Evolutionary conservation across 2,329 filamentous ascomycete species (phyloP).

Genomic region (Trichoderma hamatum): DNA sequence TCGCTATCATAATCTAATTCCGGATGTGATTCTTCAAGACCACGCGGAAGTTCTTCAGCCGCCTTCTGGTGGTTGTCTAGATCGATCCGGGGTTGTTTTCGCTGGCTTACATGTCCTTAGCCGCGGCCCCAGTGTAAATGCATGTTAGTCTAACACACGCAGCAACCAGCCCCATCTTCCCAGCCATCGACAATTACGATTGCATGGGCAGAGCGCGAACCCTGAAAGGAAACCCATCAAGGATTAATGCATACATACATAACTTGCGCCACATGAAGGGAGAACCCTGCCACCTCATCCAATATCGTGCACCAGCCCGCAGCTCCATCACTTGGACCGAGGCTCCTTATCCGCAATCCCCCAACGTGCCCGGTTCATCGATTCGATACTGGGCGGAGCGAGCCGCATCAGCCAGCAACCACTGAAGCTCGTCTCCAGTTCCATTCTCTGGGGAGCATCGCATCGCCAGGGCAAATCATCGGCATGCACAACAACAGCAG

Average conservation of each 20-base stretch:
- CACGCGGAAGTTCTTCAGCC: slow-evolving; percentile 9
- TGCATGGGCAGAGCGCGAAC: not conserved
- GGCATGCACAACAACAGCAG: slow-evolving; percentile 20
- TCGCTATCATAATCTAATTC: not conserved
- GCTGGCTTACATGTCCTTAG: slow-evolving; percentile 8
- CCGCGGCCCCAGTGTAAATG: not conserved
- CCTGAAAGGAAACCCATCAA: not conserved
- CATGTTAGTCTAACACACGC: not conserved
- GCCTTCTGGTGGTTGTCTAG: not conserved
- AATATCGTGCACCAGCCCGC: not conserved
- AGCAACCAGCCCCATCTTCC: slow-evolving; percentile 7
- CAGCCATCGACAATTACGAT: slow-evolving; percentile 11
- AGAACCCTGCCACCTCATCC: not conserved
- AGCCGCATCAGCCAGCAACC: slow-evolving; percentile 1
- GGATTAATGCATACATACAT: slow-evolving; percentile 7
- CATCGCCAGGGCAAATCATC: slow-evolving; percentile 19
- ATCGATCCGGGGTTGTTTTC: slow-evolving; percentile 1
- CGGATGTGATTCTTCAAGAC: not conserved
- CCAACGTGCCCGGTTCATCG: slow-evolving; percentile 15
- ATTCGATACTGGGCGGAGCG: slow-evolving; percentile 23
- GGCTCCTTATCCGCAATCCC: slow-evolving; percentile 13
- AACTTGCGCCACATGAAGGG: slow-evolving; percentile 15
- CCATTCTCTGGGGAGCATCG: not conserved
- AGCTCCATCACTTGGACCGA: not conserved
- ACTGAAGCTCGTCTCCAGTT: not conserved